Evolutionary conservation across 2,329 filamentous ascomycete genomes (phyloP).

Genomic region (Ascochyta viciae-villosae): DNA sequence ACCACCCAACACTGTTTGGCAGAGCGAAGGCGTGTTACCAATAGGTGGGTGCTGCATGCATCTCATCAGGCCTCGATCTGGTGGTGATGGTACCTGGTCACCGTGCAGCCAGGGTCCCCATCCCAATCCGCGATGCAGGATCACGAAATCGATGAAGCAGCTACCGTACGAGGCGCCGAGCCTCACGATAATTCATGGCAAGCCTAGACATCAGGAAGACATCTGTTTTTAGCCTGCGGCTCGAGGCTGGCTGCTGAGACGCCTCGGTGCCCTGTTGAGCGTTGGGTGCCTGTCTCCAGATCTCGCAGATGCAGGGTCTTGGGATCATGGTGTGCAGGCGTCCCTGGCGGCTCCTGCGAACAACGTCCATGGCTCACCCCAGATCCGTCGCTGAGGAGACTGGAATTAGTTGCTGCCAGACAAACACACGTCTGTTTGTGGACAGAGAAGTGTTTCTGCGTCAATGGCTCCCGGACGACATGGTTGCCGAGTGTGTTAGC

Average conservation of each 20-base stretch:
- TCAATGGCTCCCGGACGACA: conserved; percentile 4
- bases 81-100: conserved; percentile 8
- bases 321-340: neutral
- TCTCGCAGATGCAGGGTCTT: conserved; percentile 38
- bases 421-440: conserved; percentile 1
- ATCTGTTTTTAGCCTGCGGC: conserved; percentile 24
- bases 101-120: conserved; percentile 8
- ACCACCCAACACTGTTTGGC: no score
- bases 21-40: neutral
- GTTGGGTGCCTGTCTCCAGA: conserved; percentile 32
- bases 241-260: conserved; percentile 28
- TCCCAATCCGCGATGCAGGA: neutral
- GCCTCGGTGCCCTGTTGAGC: conserved; percentile 8
- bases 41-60: conserved; percentile 14
- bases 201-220: conserved; percentile 21
- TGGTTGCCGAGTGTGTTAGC: conserved; percentile 14
- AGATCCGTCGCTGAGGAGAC: conserved; percentile 3
- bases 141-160: conserved; percentile 19
- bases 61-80: conserved; percentile 15
- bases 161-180: conserved; percentile 21
- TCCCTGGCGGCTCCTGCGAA: conserved; percentile 1
- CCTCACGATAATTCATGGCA: conserved; percentile 22
- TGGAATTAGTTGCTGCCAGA: neutral
- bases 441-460: neutral
- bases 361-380: conserved; percentile 4